A percentile compares a stretch with the other conserved stretches of the same genome.
Evolutionary conservation across 2,329 filamentous ascomycete genomes (phyloP).

Genomic region (Botryosphaeria dothidea): DNA sequence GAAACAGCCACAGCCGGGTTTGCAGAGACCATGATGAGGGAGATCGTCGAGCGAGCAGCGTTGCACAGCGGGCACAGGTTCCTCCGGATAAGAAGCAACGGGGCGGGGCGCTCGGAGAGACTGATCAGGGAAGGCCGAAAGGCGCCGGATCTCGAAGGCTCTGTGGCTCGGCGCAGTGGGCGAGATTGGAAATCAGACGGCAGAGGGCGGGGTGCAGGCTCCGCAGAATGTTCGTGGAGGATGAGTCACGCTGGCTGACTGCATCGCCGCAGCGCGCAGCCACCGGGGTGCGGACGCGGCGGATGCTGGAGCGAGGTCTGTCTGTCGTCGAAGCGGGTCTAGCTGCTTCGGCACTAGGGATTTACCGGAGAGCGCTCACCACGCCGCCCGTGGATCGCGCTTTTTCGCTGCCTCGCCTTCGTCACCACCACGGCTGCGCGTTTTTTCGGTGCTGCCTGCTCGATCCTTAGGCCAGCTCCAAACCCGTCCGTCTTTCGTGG

Average conservation of each 20-base stretch:
- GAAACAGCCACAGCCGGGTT: slow-evolving; percentile 59
- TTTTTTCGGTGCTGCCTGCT: slow-evolving; percentile 7
- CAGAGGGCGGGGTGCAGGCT: slow-evolving; percentile 14
- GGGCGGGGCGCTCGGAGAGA: slow-evolving; percentile 2
- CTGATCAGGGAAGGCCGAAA: not conserved
- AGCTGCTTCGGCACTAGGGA: slow-evolving; percentile 8
- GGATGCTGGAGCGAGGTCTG: slow-evolving; percentile 8
- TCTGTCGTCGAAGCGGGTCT: not conserved
- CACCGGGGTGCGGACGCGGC: slow-evolving; percentile 9
- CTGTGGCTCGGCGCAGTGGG: not conserved
- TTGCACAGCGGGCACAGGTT: slow-evolving; percentile 69
- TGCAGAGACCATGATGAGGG: slow-evolving; percentile 32
- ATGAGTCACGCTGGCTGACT: slow-evolving; percentile 15
- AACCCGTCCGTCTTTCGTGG: not conserved
- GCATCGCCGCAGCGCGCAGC: not conserved
- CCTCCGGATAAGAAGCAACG: not conserved
- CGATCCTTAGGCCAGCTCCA: slow-evolving; percentile 6
- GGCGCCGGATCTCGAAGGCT: slow-evolving; percentile 1
- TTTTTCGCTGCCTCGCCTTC: slow-evolving; percentile 6
- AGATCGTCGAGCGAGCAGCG: slow-evolving; percentile 66
- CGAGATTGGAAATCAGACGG: slow-evolving; percentile 14
- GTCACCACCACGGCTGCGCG: slow-evolving; percentile 5
- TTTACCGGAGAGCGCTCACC: not conserved
- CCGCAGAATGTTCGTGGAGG: slow-evolving; percentile 16
- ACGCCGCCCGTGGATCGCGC: slow-evolving; percentile 6